A percentile compares a stretch with the other conserved stretches of the same genome.
Evolutionary conservation across 441 rosid species (phyloP).

Genomic region (Melastoma candidum): DNA sequence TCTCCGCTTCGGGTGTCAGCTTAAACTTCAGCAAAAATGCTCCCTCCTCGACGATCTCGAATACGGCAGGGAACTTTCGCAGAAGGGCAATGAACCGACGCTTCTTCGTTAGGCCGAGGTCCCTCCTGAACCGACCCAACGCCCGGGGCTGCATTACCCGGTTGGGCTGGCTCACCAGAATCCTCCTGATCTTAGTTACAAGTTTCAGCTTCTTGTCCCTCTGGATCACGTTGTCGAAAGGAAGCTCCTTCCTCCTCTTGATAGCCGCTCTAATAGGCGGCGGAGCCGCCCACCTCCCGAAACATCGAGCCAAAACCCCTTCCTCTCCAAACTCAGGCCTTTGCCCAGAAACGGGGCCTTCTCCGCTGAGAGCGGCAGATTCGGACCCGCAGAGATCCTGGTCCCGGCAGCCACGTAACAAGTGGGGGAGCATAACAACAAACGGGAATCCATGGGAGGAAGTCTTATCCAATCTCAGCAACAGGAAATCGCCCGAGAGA

Average conservation of each 20-base stretch:
- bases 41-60: slow-evolving; percentile 86
- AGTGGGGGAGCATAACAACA: no score
- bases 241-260: slow-evolving; percentile 89
- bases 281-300: slow-evolving; percentile 22
- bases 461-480: no score
- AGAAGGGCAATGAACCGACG: slow-evolving; percentile 68
- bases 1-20: slow-evolving; percentile 75
- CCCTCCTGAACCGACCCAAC: slow-evolving; percentile 66
- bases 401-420: slow-evolving; percentile 10
- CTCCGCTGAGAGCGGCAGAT: slow-evolving; percentile 22
- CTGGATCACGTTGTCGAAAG: slow-evolving; percentile 80
- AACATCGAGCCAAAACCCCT: slow-evolving; percentile 13
- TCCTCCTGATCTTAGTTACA: slow-evolving; percentile 68
- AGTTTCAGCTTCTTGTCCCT: slow-evolving; percentile 80
- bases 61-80: slow-evolving; percentile 75
- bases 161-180: slow-evolving; percentile 69
- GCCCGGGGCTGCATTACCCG: slow-evolving; percentile 66
- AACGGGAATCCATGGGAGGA: no score
- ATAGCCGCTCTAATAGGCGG: slow-evolving; percentile 66
- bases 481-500: no score
- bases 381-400: slow-evolving; percentile 29
- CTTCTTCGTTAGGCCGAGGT: slow-evolving; percentile 55
- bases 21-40: slow-evolving; percentile 58
- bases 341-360: slow-evolving; percentile 60
- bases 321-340: slow-evolving; percentile 31